Evolutionary conservation across 331 rosid species (phyloP).

Genomic region (Malus hybrid): DNA sequence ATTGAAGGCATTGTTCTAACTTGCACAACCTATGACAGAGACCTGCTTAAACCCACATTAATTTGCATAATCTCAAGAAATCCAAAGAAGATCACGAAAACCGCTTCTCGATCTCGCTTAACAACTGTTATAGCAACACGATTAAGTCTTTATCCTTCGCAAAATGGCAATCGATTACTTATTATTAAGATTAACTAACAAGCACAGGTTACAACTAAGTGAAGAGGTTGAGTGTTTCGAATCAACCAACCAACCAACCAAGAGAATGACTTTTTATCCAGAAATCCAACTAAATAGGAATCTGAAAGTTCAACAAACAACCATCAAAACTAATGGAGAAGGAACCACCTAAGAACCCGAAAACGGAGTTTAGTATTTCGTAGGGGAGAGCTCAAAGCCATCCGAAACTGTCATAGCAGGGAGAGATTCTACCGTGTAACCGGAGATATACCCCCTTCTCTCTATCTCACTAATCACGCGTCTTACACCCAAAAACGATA

Average conservation of each 20-base stretch:
- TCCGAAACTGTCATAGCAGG: too few relatives aligned
- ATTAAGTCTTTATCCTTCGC: background rate
- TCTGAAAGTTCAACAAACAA: background rate
- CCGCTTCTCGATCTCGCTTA: background rate
- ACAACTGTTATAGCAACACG: background rate
- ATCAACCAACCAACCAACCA: background rate
- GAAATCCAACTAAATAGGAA: background rate
- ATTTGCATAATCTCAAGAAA: background rate
- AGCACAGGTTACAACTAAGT: background rate
- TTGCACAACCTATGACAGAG: background rate
- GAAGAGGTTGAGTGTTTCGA: background rate
- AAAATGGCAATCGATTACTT: background rate
- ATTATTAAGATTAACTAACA: background rate
- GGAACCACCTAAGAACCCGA: background rate
- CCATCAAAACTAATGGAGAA: background rate
- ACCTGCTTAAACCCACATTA: background rate
- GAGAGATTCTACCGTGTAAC: too few relatives aligned
- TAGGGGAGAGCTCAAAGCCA: background rate
- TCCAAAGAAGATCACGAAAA: background rate
- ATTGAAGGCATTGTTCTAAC: too few relatives aligned
- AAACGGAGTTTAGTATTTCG: background rate
- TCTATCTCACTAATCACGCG: too few relatives aligned
- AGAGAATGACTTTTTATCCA: background rate
- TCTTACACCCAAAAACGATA: too few relatives aligned
- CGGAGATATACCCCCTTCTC: too few relatives aligned